Base-by-base conservation (phyloP, 1,284 basidiomycete species). In the Boletus smithii region DNA sequence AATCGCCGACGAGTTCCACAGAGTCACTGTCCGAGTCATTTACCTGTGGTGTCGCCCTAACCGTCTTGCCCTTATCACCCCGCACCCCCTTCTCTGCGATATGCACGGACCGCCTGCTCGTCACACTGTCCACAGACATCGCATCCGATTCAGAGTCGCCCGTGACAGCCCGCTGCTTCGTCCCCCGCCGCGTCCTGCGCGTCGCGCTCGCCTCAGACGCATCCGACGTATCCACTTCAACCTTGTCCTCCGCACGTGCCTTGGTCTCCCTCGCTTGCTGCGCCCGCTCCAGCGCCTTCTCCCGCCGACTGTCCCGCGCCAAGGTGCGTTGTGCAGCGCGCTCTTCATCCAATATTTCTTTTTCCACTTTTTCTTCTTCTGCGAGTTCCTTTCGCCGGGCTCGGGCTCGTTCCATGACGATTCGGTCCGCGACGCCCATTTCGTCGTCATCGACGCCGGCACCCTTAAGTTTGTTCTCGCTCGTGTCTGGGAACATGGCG, bases 401-500 rank as follows among this genome's bases (percentile, higher is more conserved):
- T 53, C 71, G 69, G 0, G 85, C 86, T 13, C 84, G 73, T 57
- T 84, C 79, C 75, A 80, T 80, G 40, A 85, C 73, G 50, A 88
- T 84, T 50, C 63, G 59, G 54, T 82, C 80, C 1, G 76, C 78
- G 14, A 75, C 75, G 3, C 66, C 74, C 57, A 77, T 56, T 30
- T 68, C 69, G 6, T 66, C 62, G 29, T 65, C 63, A 24, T 63
- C 57, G 3, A 57, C 69, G 3, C 61, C 65, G 10, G 59, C 61
- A 0, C 60, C 69, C n/a, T 59, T 70, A 8, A 62, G 70, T 14
- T 69, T 73, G 50, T 65, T 69, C 34, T 79, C 78, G 22, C 75
- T 74, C 2, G 79, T 58, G 45, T 77, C 75, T 0, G 80, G 88
- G 59, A 90, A 91, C 85, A 90, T 90, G 2, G 82, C 77, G 5